A percentile compares a stretch with the other conserved stretches of the same genome.
Conservation (phyloP, 2,329 filamentous ascomycete species). For the Pseudocercospora fuligena region DNA sequence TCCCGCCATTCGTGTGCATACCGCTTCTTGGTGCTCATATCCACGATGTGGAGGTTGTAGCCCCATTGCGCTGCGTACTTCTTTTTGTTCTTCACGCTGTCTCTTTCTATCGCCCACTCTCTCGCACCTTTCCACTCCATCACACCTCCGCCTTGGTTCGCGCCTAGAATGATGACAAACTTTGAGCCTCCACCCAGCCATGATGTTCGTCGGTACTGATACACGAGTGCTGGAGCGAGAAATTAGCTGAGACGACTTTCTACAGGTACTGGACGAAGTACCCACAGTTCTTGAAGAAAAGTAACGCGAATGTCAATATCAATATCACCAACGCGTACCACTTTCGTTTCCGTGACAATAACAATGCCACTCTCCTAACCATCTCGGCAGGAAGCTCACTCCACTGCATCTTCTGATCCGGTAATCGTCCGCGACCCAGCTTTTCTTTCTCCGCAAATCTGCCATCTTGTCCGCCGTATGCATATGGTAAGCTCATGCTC, state of each 20-base stretch:
- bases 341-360: constrained; percentile 38
- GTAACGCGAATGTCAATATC: constrained; percentile 28
- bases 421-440: constrained; percentile 57
- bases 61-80: constrained; percentile 87
- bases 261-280: background rate
- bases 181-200: constrained; percentile 84
- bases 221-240: constrained; percentile 56
- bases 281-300: constrained; percentile 37
- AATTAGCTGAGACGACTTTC: constrained; percentile 14
- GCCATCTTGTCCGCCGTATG: constrained; percentile 51
- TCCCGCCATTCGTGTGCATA: constrained; percentile 99
- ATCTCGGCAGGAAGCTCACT: constrained; percentile 26
- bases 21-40: constrained; percentile 98
- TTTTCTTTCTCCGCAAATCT: constrained; percentile 79
- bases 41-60: constrained; percentile 93
- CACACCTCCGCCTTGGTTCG: constrained; percentile 93
- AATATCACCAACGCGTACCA: constrained; percentile 34
- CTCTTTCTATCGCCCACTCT: constrained; percentile 97
- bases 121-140: constrained; percentile 99
- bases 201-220: constrained; percentile 71
- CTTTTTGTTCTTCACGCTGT: constrained; percentile 94
- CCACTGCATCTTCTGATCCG: constrained; percentile 15
- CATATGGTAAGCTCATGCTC: constrained; percentile 76
- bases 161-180: constrained; percentile 88
- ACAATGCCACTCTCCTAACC: constrained; percentile 33